These are phyloP conservation scores for Bothriochloa decipiens DNA, from an alignment of 176 grass and related monocot genomes.

Conservation along the genomic window DNA sequence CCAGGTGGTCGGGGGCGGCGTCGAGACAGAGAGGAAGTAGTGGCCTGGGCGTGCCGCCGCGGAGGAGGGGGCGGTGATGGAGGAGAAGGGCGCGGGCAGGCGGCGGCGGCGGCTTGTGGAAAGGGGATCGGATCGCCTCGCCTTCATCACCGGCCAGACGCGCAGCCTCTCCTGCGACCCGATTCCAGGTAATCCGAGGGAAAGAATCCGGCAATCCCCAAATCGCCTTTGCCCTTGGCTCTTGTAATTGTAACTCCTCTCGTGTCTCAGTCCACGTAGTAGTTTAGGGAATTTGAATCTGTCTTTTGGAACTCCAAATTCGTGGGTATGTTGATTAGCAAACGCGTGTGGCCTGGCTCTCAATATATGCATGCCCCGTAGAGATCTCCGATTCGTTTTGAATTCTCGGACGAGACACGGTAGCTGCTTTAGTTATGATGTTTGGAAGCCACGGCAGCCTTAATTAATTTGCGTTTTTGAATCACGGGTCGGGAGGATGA, in stretches of 20 bases:
- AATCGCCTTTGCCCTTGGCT: not conserved
- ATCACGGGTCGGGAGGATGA: not conserved
- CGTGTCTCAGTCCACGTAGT: not conserved
- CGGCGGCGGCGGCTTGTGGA: slow-evolving; percentile 74
- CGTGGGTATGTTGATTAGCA: not conserved
- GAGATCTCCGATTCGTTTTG: slow-evolving; percentile 14
- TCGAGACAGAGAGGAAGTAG: slow-evolving; percentile 3
- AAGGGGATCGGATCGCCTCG: slow-evolving; percentile 81
- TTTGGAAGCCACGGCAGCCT: not conserved
- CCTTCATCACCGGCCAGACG: slow-evolving; percentile 70
- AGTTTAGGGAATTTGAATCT: not conserved
- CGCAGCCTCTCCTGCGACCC: slow-evolving; percentile 40
- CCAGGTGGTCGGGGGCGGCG: slow-evolving; percentile 27
- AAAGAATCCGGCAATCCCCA: not conserved
- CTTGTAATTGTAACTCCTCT: not conserved
- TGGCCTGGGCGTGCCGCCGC: slow-evolving; percentile 39
- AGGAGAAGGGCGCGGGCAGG: slow-evolving; percentile 54
- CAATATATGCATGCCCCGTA: not conserved
- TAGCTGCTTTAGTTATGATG: not conserved
- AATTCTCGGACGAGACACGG: not conserved
- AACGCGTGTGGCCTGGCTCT: not conserved
- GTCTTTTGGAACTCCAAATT: not conserved
- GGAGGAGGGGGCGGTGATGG: slow-evolving; percentile 40
- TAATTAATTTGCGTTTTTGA: not conserved
- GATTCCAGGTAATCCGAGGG: slow-evolving; percentile 31